phyloP scores from a whole-genome alignment of 495 filamentous ascomycete species.

The Penicillium lividum region DNA sequence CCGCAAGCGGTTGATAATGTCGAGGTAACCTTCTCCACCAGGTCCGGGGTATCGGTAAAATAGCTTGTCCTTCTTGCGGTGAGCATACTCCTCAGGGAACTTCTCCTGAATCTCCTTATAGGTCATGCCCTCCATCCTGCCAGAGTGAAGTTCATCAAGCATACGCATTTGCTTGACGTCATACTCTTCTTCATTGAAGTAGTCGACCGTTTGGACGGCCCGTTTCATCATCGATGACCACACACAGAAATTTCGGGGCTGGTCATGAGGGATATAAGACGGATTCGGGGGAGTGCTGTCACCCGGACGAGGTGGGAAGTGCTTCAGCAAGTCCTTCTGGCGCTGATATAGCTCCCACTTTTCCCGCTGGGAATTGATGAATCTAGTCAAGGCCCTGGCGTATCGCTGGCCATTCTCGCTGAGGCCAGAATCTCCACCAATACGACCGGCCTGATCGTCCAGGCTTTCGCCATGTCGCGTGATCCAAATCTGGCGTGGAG shows the following conservation, averaged over 20 bases:
- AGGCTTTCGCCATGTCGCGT: constrained; percentile 86
- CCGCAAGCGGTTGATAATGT: constrained; percentile 93
- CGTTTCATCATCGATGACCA: constrained; percentile 97
- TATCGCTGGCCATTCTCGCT: constrained; percentile 74
- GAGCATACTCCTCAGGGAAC: constrained; percentile 74
- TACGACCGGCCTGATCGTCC: constrained; percentile 77
- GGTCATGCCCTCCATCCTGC: constrained; percentile 89
- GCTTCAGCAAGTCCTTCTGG: constrained; percentile 64
- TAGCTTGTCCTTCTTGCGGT: constrained; percentile 78
- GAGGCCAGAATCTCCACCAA: constrained; percentile 82
- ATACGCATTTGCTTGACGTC: constrained; percentile 98
- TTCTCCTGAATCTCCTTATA: constrained; percentile 81
- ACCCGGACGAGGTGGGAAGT: constrained; percentile 81
- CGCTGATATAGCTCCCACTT: constrained; percentile 78
- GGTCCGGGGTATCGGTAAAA: constrained; percentile 93
- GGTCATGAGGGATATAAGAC: constrained; percentile 59
- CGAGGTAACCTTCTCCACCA: constrained; percentile 93
- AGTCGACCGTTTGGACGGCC: constrained; percentile 77
- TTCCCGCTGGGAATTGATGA: constrained; percentile 72
- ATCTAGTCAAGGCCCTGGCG: constrained; percentile 68
- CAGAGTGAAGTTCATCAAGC: constrained; percentile 94
- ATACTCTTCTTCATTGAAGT: constrained; percentile 95
- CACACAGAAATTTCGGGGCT: constrained; percentile 89
- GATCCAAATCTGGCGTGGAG: constrained; percentile 96
- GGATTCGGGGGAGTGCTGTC: constrained; percentile 95